Evolutionary conservation across 2,329 filamentous ascomycete genomes (phyloP).

Genomic region (Colletotrichum eleusines): DNA sequence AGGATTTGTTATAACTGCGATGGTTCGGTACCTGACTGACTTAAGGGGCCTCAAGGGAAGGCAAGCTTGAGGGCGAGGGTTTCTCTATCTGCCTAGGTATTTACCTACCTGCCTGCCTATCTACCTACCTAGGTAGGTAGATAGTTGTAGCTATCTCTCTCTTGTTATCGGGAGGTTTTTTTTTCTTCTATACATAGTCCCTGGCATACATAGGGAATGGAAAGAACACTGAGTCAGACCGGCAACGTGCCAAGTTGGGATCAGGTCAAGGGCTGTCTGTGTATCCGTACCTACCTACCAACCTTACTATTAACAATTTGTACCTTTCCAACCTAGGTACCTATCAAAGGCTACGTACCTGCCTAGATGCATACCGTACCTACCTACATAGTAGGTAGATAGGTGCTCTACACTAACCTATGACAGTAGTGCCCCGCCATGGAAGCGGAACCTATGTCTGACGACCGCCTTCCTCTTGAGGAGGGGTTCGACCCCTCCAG

Average conservation of each 20-base stretch:
- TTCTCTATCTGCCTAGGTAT: neutral
- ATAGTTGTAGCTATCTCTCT: neutral
- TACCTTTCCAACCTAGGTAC: too few relatives aligned
- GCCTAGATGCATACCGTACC: too few relatives aligned
- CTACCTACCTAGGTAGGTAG: neutral
- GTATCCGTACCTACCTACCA: neutral
- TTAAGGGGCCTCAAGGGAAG: neutral
- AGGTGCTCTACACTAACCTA: neutral
- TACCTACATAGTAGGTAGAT: too few relatives aligned
- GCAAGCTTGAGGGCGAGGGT: neutral
- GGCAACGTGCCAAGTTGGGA: neutral
- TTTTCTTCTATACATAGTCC: too few relatives aligned
- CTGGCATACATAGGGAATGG: neutral
- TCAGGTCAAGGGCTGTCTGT: neutral
- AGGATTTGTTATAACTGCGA: neutral
- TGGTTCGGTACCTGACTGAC: neutral
- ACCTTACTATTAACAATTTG: too few relatives aligned
- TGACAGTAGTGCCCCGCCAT: slow-evolving; percentile 10
- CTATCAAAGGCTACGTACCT: too few relatives aligned
- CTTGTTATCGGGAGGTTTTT: neutral
- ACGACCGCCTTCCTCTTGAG: slow-evolving; percentile 19
- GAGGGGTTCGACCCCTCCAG: slow-evolving; percentile 4
- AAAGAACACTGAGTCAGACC: slow-evolving; percentile 10
- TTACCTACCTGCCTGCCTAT: neutral
- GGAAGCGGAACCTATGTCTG: neutral